Evolutionary conservation across 768 basidiomycete species (phyloP).

Genomic region (Macrolepiota dolichaula): DNA sequence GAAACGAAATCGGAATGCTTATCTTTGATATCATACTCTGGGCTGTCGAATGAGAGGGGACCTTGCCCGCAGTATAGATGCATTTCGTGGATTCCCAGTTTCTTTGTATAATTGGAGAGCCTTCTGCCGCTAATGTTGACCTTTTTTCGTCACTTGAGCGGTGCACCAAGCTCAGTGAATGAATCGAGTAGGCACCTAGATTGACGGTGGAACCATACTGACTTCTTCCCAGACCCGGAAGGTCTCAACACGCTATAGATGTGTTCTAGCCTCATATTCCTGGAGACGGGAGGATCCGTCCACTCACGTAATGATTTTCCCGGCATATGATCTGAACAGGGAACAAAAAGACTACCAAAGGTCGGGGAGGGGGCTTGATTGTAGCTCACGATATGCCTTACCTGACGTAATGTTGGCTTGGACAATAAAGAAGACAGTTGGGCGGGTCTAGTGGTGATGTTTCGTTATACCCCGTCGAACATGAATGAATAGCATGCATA

Average conservation of each 20-base stretch:
- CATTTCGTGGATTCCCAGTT: not conserved
- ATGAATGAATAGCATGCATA: not conserved
- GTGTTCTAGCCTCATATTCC: not conserved
- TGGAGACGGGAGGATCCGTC: not conserved
- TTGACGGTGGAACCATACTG: not conserved
- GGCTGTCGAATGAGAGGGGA: not conserved
- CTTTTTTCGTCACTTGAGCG: not conserved
- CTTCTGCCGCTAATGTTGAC: not conserved
- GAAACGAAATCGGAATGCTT: not conserved
- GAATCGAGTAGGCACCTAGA: not conserved
- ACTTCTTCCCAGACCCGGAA: not conserved
- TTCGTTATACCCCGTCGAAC: too few species aligned
- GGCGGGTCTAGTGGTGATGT: too few species aligned
- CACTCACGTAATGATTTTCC: not conserved
- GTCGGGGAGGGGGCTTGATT: too few species aligned
- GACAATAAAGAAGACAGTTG: too few species aligned
- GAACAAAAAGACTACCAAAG: not conserved
- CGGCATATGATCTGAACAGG: not conserved
- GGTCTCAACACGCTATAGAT: not conserved
- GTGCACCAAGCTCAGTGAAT: not conserved
- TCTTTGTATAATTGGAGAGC: not conserved
- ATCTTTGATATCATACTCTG: not conserved
- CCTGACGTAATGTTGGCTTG: too few species aligned
- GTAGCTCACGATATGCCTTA: too few species aligned
- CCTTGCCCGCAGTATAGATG: not conserved